Conservation (phyloP, 2,329 filamentous ascomycete genomes). For the Drechslerella dactyloides region DNA sequence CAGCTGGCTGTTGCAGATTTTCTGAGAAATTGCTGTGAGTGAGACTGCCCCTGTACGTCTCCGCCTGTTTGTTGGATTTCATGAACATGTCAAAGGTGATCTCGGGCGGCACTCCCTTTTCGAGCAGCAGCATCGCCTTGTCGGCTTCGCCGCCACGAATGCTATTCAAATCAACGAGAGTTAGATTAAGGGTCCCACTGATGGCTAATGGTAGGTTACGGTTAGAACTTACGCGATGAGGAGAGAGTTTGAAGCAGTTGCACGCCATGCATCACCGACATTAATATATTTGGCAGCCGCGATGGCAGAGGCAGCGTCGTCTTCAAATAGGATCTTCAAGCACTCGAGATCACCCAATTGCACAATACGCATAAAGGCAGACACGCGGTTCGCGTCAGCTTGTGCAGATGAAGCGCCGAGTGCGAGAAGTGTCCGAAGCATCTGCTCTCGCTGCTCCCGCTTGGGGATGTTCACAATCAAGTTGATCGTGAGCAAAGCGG, state of each 20-base stretch:
- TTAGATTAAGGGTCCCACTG: slow-evolving; percentile 61
- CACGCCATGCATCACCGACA: slow-evolving; percentile 12
- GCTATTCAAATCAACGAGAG: slow-evolving; percentile 63
- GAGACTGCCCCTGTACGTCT: slow-evolving; percentile 56
- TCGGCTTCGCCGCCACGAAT: slow-evolving; percentile 60
- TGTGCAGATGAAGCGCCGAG: slow-evolving; percentile 76
- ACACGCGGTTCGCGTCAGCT: slow-evolving; percentile 69
- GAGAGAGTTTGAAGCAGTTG: slow-evolving; percentile 12
- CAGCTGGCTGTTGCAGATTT: slow-evolving; percentile 69
- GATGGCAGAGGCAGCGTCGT: slow-evolving; percentile 39
- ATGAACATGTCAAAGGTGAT: slow-evolving; percentile 71
- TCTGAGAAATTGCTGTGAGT: slow-evolving; percentile 62
- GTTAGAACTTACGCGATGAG: slow-evolving; percentile 33
- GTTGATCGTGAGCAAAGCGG: slow-evolving; percentile 72
- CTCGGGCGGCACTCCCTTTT: slow-evolving; percentile 66
- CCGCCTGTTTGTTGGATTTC: slow-evolving; percentile 63
- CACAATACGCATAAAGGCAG: slow-evolving; percentile 71
- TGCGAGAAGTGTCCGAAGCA: slow-evolving; percentile 69
- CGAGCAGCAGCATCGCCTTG: slow-evolving; percentile 68
- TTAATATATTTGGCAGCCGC: slow-evolving; percentile 27
- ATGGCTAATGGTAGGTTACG: neutral
- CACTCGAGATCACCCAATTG: slow-evolving; percentile 59
- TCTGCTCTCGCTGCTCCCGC: slow-evolving; percentile 62
- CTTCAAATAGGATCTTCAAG: slow-evolving; percentile 61
- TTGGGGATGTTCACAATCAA: slow-evolving; percentile 71